Base-by-base conservation (phyloP, 768 basidiomycete species). In the Boletus bicolor region DNA sequence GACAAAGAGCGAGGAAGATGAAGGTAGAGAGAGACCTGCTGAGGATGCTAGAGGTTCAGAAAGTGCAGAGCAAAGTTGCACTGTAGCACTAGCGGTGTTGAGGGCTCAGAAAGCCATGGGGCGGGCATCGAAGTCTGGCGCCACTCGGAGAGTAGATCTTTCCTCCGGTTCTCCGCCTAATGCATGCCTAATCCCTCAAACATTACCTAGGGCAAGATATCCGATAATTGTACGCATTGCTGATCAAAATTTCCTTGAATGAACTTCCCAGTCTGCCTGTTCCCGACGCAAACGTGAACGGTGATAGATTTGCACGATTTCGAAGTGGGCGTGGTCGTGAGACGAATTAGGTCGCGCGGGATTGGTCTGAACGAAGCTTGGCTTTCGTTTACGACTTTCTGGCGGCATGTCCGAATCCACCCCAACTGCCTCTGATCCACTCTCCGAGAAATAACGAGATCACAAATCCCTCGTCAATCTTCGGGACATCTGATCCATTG, bases 11-110 rank as follows among this genome's bases (percentile, higher is more conserved):
- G 24, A 68, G 86, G 54, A 65, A 70, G 45, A 71, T 57, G 52
- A 82, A 80, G 65, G 75, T 86, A 4, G 63, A 68, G 54, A 68
- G 68, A 47, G 79, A 82, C 38, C 64, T 81, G 19, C 60, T 56
- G 55, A 72, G 69, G 70, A 61, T 79, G 72, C 67, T 68, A 51
- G 71, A 68, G 41, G 53, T 77, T 37, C 66, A 75, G 49, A 57
- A 56, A 7, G 67, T 68, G 49, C 59, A 64, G 52, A 45, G 43
- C 30, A 57, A 49, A 37, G 53, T 49, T 3, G 43, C 28, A 5
- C 24, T 14, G 11, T 28, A 19, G 24, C 42, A 10, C 10, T 54
- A 50, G 35, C 11, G 37, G 38, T 30, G 30, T 24, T 8, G 37
- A 51, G 30, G 32, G 15, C 5, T 30, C 30, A 14, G 36, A 24